Base-by-base conservation (phyloP, 768 basidiomycete genomes). In the Clathrus columnatus region DNA sequence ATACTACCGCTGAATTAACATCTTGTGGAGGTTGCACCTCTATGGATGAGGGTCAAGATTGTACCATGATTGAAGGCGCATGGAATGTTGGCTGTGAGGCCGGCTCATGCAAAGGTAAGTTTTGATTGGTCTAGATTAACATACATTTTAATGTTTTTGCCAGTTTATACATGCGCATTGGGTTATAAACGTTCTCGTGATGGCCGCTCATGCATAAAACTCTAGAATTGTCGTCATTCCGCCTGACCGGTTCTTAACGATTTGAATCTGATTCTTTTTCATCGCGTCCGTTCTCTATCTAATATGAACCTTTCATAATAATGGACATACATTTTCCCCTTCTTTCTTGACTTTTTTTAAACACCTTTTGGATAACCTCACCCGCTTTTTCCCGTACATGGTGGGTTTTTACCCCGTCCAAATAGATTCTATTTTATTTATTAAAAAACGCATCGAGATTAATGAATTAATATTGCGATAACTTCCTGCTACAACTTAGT, bases 1-100 rank as follows among this genome's bases (percentile, higher is more conserved):
- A 91, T 68, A 76, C 76, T 27, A 61, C 68, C 17, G 70, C 70
- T 44, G 85, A 89, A 57, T 75, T 90, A 46, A 74, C 80, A 57
- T 82, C 82, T 14, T 91, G 88, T 68, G 88, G 87, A 59, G 88
- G 89, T 26, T 91, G 88, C 64, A 68, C 78, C 1, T 74, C 78
- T 17, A 67, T 77, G n/a, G 81, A 80, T 18, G 63, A 70, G 43
- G 88, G 88, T 23, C 70, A 80, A 65, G 84, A 91, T 67, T 91
- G 87, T 68, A 82, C 81, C 17, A 69, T 75, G 45, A 87, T 91
- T 61, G 58, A 69, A 45, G 79, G 81, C 47, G 81, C 77, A 18
- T 79, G 80, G 77, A 82, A 81, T 64, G 84, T 88, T 62, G 79
- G 77, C n/a, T 92, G 88, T 67, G 75, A 80, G 48, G 65, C 64